A percentile compares a stretch with the other conserved stretches of the same genome.
Evolutionary conservation across 1,284 basidiomycete genomes (phyloP).

Genomic region (Lentinus polychrous): DNA sequence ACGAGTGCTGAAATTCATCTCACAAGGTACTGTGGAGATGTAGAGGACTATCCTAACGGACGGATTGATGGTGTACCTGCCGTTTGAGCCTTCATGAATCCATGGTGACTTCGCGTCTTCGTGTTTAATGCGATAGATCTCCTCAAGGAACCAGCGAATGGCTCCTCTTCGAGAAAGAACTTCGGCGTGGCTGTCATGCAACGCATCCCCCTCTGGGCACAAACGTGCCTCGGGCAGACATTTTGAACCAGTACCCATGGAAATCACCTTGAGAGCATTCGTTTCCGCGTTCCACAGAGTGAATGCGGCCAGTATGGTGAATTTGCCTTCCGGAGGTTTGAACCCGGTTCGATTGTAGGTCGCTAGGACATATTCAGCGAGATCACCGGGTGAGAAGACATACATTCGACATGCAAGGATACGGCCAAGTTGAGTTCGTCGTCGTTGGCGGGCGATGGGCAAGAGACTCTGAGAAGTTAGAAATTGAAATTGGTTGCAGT

Average conservation of each 20-base stretch:
- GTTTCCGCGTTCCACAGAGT: constrained; percentile 28
- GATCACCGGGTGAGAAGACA: constrained; percentile 14
- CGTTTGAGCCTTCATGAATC: constrained; percentile 32
- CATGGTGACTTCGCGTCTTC: constrained; percentile 25
- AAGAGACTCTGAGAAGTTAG: background rate
- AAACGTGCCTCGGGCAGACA: constrained; percentile 67
- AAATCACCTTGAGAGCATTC: constrained; percentile 44
- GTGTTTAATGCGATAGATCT: constrained; percentile 37
- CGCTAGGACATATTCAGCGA: constrained; percentile 29
- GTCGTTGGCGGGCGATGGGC: background rate
- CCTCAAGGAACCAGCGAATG: constrained; percentile 74
- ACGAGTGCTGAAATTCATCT: constrained; percentile 19
- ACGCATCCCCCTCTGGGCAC: constrained; percentile 66
- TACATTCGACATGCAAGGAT: constrained; percentile 13
- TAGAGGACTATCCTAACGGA: constrained; percentile 65
- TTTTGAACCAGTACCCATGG: constrained; percentile 82
- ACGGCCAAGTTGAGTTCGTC: background rate
- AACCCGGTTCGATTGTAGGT: constrained; percentile 39
- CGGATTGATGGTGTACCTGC: constrained; percentile 13
- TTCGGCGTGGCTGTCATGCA: constrained; percentile 92
- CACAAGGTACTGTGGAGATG: constrained; percentile 88
- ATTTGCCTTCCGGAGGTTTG: constrained; percentile 43
- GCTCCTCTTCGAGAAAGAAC: constrained; percentile 78
- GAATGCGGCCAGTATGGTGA: constrained; percentile 58
- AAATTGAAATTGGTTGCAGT: no score